Evolutionary conservation across 352 stramenopile genomes (phyloP), one percentile per base, ranked within the genome.

Genomic region (Halophytophthora polymorphica): DNA sequence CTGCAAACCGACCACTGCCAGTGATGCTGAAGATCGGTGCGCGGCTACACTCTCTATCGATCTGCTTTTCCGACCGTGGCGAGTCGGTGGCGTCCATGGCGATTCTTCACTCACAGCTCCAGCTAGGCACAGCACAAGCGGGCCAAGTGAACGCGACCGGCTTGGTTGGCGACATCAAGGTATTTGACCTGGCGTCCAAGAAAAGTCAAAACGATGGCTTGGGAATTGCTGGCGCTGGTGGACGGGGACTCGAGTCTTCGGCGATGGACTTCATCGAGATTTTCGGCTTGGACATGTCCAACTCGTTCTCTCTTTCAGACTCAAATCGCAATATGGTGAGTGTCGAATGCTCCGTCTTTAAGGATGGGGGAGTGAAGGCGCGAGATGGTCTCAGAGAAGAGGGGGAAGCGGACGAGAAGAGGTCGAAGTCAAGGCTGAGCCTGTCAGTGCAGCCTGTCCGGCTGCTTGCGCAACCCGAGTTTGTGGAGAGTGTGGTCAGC

Each of bases 1-100:
- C 42, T 40, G 39, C 31, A 11, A 59, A 23, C 29, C 42, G 58
- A 6, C 28, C 23, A 41, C 6, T 44, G 50, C 18, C 50, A 6
- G 43, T 60, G 7, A 49, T 57, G 11, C 44, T 85, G 39, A 86
- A 84, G 15, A 18, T 90, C 13, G 63, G 59, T 29, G 41, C 80
- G 10, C 72, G 73, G 41, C 34, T 91, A 0, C 81, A 91, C 49
- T 95, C 85, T 18, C 40, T 93, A 23, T 95, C 85, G 7, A 53
- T 90, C 2, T 89, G 83, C 22, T 79, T 95, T 50, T 77, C 71
- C 35, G 80, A 95, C 54, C 77, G 80, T 41, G 69, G 75, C 17
- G 77, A 90, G 43, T 69, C 67, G 14, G 49, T 93, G 5, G 57
- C 63, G 18, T 95, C 85, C 0, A 39, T 90, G 33, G 85, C 85